A percentile compares a stretch with the other conserved stretches of the same genome.
Conservation (phyloP, 75 land plant species). For the Larix kaempferi region DNA sequence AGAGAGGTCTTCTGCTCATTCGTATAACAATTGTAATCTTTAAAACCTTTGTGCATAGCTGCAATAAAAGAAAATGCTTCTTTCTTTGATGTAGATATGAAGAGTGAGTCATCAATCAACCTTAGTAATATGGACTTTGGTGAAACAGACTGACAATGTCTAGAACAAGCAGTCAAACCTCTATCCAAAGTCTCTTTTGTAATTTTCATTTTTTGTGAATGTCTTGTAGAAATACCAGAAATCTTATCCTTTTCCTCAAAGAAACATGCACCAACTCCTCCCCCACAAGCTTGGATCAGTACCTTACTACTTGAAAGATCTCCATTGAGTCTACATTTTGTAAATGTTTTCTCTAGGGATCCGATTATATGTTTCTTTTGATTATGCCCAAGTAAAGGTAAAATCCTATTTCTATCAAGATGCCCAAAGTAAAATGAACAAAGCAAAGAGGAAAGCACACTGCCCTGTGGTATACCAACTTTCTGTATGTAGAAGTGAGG, state of each 20-base stretch:
- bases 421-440: slow-evolving; percentile 93
- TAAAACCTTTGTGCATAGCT: slow-evolving; percentile 67
- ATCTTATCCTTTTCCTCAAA: slow-evolving; percentile 6
- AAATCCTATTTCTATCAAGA: slow-evolving; percentile 61
- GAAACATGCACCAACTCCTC: neutral
- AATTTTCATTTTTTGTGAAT: neutral
- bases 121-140: slow-evolving; percentile 55
- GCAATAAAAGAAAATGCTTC: slow-evolving; percentile 53
- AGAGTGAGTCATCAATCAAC: slow-evolving; percentile 82
- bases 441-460: slow-evolving; percentile 79
- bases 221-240: neutral
- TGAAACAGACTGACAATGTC: neutral
- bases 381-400: slow-evolving; percentile 43
- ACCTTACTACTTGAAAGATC: neutral
- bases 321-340: slow-evolving; percentile 3
- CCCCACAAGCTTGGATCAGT: neutral
- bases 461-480: slow-evolving; percentile 93
- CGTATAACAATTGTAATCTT: slow-evolving; percentile 76
- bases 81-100: slow-evolving; percentile 82
- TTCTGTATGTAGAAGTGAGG: slow-evolving; percentile 56
- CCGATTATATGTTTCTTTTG: neutral
- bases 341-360: neutral
- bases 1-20: slow-evolving; percentile 63
- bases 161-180: neutral
- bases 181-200: neutral